Evolutionary conservation across 2,329 filamentous ascomycete genomes (phyloP).

Genomic region (Thielaviopsis musarum): DNA sequence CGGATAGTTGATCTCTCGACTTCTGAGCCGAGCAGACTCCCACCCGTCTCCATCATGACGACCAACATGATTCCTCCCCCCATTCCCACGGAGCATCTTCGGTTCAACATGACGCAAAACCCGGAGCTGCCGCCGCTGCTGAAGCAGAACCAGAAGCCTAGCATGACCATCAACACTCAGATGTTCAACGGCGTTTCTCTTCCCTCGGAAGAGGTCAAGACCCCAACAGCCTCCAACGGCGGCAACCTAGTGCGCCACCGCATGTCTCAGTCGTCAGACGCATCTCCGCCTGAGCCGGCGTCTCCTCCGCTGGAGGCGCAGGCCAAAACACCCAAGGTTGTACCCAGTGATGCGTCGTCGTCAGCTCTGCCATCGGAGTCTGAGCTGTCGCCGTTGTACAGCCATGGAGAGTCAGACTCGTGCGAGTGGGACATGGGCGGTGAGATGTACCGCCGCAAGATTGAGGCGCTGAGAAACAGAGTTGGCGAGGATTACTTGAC

Average conservation of each 20-base stretch:
- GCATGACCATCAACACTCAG: conserved; percentile 3
- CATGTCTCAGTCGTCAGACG: conserved; percentile 11
- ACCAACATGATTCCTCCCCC: conserved; percentile 8
- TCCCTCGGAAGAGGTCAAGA: background rate
- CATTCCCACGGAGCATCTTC: conserved; percentile 3
- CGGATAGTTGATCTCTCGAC: conserved; percentile 49
- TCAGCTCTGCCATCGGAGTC: conserved; percentile 4
- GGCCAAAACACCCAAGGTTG: conserved; percentile 6
- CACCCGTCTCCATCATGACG: conserved; percentile 4
- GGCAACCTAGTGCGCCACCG: conserved; percentile 4
- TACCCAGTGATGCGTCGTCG: conserved; percentile 4
- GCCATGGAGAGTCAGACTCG: conserved; percentile 21
- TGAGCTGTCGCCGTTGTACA: conserved; percentile 9
- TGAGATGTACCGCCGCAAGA: conserved; percentile 72
- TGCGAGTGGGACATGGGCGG: conserved; percentile 51
- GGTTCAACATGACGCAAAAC: background rate
- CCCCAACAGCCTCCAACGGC: background rate
- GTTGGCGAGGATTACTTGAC: conserved; percentile 79
- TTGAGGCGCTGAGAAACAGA: conserved; percentile 70
- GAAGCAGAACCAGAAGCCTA: background rate
- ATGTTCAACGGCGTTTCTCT: background rate
- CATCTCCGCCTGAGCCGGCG: conserved; percentile 9
- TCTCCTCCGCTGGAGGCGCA: conserved; percentile 8
- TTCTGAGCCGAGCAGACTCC: conserved; percentile 21
- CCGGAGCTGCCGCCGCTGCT: background rate